phyloP scores from a whole-genome alignment of 2,329 filamentous ascomycete genomes.

The Xylariaceae sp. region DNA sequence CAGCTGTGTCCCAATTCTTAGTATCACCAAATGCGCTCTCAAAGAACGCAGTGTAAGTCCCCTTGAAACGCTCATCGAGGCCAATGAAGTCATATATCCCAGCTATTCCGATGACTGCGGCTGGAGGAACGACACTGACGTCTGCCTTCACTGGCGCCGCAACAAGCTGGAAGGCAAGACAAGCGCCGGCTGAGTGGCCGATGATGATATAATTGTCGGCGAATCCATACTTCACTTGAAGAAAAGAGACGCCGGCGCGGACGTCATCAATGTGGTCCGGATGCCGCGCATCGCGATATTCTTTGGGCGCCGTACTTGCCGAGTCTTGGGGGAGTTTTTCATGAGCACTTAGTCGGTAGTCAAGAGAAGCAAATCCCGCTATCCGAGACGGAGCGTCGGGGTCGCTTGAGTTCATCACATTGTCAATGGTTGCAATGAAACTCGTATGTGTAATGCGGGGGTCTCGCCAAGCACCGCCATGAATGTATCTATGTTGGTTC shows the following conservation, averaged over 20 bases:
- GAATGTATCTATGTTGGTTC: too few relatives aligned
- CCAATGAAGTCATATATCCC: slow-evolving; percentile 64
- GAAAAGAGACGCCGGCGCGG: slow-evolving; percentile 44
- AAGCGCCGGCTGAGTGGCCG: slow-evolving; percentile 62
- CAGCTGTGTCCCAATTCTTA: slow-evolving; percentile 46
- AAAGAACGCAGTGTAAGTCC: slow-evolving; percentile 55
- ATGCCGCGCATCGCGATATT: slow-evolving; percentile 46
- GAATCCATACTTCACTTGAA: slow-evolving; percentile 44
- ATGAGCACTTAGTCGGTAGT: slow-evolving; percentile 59
- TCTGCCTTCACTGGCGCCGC: slow-evolving; percentile 32
- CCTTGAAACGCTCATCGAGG: slow-evolving; percentile 44
- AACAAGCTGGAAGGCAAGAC: slow-evolving; percentile 58
- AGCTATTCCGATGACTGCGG: slow-evolving; percentile 56
- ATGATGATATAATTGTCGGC: slow-evolving; percentile 48
- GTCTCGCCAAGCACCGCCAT: slow-evolving; percentile 63
- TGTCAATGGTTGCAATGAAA: slow-evolving; percentile 43
- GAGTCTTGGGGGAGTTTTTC: slow-evolving; percentile 44
- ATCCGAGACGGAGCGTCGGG: slow-evolving; percentile 30
- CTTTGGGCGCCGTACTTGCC: slow-evolving; percentile 29
- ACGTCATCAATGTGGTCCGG: slow-evolving; percentile 61
- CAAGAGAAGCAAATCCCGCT: slow-evolving; percentile 59
- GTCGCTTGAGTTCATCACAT: slow-evolving; percentile 31
- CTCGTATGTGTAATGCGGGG: slow-evolving; percentile 45
- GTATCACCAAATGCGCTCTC: slow-evolving; percentile 56
- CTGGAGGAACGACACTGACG: slow-evolving; percentile 36